phyloP scores from a whole-genome alignment of 345 rosid genomes.

The Populus pruinosa region DNA sequence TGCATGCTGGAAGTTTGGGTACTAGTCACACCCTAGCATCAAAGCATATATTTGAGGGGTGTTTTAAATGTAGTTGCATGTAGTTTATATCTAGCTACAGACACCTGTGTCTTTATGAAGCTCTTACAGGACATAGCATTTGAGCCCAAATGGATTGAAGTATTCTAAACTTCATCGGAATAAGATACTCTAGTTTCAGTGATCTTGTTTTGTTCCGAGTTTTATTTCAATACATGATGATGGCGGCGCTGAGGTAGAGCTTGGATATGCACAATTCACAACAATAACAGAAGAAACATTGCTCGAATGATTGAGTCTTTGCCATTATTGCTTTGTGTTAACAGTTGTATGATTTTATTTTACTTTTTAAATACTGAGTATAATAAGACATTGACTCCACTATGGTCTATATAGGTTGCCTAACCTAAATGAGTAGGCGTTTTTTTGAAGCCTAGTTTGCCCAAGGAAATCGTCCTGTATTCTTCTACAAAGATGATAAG shows the following conservation, averaged over 20 bases:
- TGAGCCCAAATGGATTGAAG: background rate
- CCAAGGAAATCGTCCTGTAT: background rate
- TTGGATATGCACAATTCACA: background rate
- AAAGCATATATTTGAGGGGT: background rate
- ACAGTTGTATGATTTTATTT: background rate
- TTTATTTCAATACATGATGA: background rate
- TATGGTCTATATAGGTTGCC: background rate
- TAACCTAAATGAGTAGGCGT: background rate
- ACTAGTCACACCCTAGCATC: background rate
- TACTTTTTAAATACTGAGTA: background rate
- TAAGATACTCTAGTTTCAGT: background rate
- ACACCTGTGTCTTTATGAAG: no score
- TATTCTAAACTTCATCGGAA: background rate
- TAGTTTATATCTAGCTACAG: background rate
- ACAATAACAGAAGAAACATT: background rate
- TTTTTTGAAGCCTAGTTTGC: background rate
- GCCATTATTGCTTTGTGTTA: background rate
- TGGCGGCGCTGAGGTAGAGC: background rate
- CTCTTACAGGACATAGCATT: background rate
- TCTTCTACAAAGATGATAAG: background rate
- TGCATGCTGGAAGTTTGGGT: background rate
- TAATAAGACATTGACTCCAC: background rate
- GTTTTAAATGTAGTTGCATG: background rate
- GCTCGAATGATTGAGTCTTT: background rate
- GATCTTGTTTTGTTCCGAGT: background rate